Base-by-base conservation (phyloP, 2,329 filamentous ascomycete species). In the Phaeosphaeriaceae sp. region DNA sequence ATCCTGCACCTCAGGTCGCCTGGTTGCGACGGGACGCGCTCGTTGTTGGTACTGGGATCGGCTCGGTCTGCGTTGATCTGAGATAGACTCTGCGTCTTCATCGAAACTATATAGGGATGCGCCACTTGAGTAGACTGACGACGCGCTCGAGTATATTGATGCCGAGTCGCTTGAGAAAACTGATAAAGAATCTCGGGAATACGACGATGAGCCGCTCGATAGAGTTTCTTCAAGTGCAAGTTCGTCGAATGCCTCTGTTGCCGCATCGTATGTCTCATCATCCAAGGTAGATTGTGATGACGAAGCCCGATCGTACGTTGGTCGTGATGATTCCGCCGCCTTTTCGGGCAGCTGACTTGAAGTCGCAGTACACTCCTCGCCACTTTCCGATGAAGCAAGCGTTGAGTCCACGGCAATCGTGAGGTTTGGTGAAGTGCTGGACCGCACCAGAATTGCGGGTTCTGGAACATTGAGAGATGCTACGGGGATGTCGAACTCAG, bases 121-220 rank as follows among this genome's bases (percentile, higher is more conserved):
- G 6, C 50, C 45, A 50, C 55, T 58, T 15, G 55, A 58, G 50
- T 50, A 58, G 31, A 54, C 53, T 15, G 55, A 58, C 15, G 55
- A 58, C 15, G 55, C 55, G 31, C 55, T 58, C 9, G 55, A 58
- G 51, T 58, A 58, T 44, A 58, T 58, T 19, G 55, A 58, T 9
- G 44, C 55, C 24, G 50, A 50, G 45, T 58, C 55, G 31, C 40
- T 53, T 21, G 55, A 53, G 33, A 33, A 58, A 25, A 58, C 44
- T 24, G 55, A 58, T 10, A 50, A 36, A 19, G 44, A 45, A 19
- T 58, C 55, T 53, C 44, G 20, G 10, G 55, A 53, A 46, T 58
- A 54, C 33, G 41, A 15, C n/a, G 55, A 58, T 19, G 55, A 58
- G 31, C 50, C 50, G 36, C 50, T 58, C 13, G 55, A 58, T 24